A percentile compares a stretch with the other conserved stretches of the same genome.
Conservation (phyloP, 495 filamentous ascomycete species). For the Talaromyces adpressus region DNA sequence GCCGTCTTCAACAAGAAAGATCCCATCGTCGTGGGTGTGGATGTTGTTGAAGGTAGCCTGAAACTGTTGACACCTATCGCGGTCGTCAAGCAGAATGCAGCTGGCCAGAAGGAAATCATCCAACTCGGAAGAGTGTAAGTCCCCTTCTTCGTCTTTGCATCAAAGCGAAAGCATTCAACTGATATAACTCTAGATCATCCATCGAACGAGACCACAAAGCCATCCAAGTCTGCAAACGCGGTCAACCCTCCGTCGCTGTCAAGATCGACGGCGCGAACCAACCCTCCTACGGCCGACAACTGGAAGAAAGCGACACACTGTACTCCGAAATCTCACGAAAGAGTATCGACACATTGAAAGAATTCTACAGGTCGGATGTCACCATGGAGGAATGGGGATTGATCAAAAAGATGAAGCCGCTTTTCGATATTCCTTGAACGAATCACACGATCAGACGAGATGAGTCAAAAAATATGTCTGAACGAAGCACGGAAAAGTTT, state of each 20-base stretch:
- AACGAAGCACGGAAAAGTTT: background rate
- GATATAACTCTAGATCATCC: slow-evolving; percentile 52
- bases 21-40: slow-evolving; percentile 92
- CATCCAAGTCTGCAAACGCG: slow-evolving; percentile 84
- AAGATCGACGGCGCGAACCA: slow-evolving; percentile 97
- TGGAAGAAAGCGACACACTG: slow-evolving; percentile 86
- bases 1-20: slow-evolving; percentile 98
- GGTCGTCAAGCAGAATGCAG: slow-evolving; percentile 73
- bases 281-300: slow-evolving; percentile 88
- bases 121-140: slow-evolving; percentile 92
- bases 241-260: slow-evolving; percentile 90
- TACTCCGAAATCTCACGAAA: slow-evolving; percentile 81
- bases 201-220: slow-evolving; percentile 99
- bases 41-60: slow-evolving; percentile 85
- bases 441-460: background rate
- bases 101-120: slow-evolving; percentile 75
- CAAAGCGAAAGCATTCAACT: slow-evolving; percentile 10
- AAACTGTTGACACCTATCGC: slow-evolving; percentile 81
- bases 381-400: slow-evolving; percentile 88
- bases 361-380: slow-evolving; percentile 88
- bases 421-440: slow-evolving; percentile 79
- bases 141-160: background rate
- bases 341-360: slow-evolving; percentile 92
- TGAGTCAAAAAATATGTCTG: background rate
- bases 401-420: slow-evolving; percentile 86